phyloP scores from a whole-genome alignment of 352 stramenopile genomes.

The Phytophthora pseudosyringae region DNA sequence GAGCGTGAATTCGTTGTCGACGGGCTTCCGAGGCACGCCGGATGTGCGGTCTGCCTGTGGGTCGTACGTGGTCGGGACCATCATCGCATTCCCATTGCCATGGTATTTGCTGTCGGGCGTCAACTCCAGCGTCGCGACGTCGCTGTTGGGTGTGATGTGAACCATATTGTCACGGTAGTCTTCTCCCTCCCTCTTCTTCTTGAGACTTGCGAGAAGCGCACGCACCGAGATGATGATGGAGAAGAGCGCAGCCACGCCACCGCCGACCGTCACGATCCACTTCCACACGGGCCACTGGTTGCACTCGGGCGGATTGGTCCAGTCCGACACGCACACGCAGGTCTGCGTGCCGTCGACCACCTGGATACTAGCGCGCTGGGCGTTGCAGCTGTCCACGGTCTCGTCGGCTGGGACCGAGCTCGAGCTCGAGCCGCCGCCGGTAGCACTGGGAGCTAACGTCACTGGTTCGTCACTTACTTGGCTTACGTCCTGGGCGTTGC shows the following conservation, averaged over 20 bases:
- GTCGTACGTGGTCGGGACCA: constrained; percentile 31
- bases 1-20: constrained; percentile 44
- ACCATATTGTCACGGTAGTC: constrained; percentile 10
- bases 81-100: constrained; percentile 6
- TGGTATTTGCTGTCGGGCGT: constrained; percentile 32
- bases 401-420: constrained; percentile 28
- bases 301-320: constrained; percentile 59
- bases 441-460: neutral
- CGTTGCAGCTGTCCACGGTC: constrained; percentile 54
- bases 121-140: constrained; percentile 38
- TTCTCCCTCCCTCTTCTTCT: constrained; percentile 36
- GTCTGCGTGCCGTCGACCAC: constrained; percentile 38
- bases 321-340: constrained; percentile 73
- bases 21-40: constrained; percentile 21
- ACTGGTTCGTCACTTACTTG: neutral
- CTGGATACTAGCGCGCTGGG: constrained; percentile 52
- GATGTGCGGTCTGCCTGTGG: constrained; percentile 21
- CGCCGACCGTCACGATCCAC: constrained; percentile 60
- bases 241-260: constrained; percentile 63
- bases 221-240: constrained; percentile 63
- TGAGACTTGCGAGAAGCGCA: constrained; percentile 40
- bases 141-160: constrained; percentile 24
- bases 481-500: constrained; percentile 9
- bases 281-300: constrained; percentile 62
- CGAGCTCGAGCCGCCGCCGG: constrained; percentile 3